Evolutionary conservation across 1,284 basidiomycete species (phyloP), one percentile per base, ranked within the genome.

Genomic region (Cutaneotrichosporon spelunceum): DNA sequence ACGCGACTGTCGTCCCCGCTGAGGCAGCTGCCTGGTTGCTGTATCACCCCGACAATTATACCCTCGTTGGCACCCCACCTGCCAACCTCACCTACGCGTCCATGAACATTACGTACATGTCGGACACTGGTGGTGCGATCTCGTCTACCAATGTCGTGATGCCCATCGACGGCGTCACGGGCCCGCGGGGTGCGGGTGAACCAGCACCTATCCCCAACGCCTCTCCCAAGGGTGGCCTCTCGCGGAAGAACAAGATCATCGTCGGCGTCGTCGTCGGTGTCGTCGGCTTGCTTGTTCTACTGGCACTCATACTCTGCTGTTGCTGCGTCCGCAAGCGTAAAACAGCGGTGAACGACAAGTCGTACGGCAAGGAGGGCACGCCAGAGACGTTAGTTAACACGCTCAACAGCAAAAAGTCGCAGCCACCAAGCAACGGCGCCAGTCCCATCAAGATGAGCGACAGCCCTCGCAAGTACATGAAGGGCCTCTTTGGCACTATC

Each of bases 11-110:
- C 50, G 67, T 62, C 36, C 76, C 72, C 9, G 59, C 69, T 49
- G 70, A 73, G 30, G 78, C 79, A 4, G 71, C 72, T 8, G 59
- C 66, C 6, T 82, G 81, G 81, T 65, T 82, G 33, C 68, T 68
- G 8, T 78, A 77, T 63, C 73, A 80, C 64, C 58, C 68, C 1
- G 61, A 71, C 30, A 74, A 76, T 42, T 66, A 75, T 61, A 69
- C 76, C 1, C 66, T 82, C 9, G 63, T 70, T 21, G 81, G 81
- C 5, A 70, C 63, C 2, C 67, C 63, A 26, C 78, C 70, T 11
- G 54, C 47, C 30, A 72, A 62, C 61, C 65, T 68, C 13, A 60
- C 66, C 11, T 76, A 76, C 64, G 60, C 69, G 39, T 57, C 68
- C 27, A 71, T 79, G 44, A 62, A 73, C 13, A 69, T 80, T 34